These are phyloP conservation scores for Schizophyllum commune DNA, from an alignment of 1,284 basidiomycete genomes.

Conservation along the genomic window DNA sequence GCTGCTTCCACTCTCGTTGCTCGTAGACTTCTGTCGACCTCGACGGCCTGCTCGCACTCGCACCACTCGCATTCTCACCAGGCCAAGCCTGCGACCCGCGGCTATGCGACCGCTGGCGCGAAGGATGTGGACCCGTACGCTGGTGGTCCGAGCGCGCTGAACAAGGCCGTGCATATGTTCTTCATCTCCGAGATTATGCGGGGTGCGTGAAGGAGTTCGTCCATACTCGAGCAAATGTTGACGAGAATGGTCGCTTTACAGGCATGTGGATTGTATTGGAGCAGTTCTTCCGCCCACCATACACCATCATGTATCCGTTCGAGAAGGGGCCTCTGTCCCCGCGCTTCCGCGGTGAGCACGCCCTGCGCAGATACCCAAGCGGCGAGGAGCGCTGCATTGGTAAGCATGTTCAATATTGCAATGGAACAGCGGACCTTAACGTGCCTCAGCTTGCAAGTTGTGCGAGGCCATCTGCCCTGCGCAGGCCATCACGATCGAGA, in stretches of 20 bases:
- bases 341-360: constrained; percentile 98
- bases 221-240: not conserved
- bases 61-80: constrained; percentile 19
- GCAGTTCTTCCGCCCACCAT: constrained; percentile 95
- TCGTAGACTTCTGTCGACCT: constrained; percentile 39
- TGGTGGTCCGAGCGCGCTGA: constrained; percentile 79
- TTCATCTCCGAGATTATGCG: constrained; percentile 98
- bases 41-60: constrained; percentile 25
- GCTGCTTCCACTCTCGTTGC: constrained; percentile 31
- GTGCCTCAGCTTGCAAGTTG: constrained; percentile 83
- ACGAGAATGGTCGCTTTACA: constrained; percentile 22
- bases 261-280: constrained; percentile 99
- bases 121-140: constrained; percentile 46
- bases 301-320: constrained; percentile 97
- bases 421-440: constrained; percentile 4
- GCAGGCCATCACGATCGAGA: constrained; percentile 99
- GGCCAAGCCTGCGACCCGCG: not conserved
- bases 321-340: constrained; percentile 98
- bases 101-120: not conserved
- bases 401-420: constrained; percentile 28
- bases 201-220: constrained; percentile 46
- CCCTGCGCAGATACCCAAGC: constrained; percentile 94
- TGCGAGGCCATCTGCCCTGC: constrained; percentile 99
- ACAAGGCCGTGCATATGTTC: constrained; percentile 95
- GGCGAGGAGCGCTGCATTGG: constrained; percentile 99